Percentiles rank a stretch among this genome's conserved stretches.
Conservation (phyloP, 768 basidiomycete genomes). For the Phanerochaete carnosa region DNA sequence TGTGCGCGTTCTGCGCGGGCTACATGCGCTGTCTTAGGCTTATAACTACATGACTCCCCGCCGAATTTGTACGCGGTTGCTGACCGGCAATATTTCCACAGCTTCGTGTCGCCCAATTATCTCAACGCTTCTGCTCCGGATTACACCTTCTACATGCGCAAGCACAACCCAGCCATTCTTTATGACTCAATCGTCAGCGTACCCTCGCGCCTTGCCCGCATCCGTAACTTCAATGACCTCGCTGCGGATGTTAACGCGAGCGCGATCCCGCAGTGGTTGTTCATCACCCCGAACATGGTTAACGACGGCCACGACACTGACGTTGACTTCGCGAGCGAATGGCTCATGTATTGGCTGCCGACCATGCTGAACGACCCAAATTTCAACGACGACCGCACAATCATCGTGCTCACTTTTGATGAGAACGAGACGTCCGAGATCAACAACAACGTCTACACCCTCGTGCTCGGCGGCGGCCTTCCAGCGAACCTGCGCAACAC, state of each 20-base stretch:
- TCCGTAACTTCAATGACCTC: conserved; percentile 64
- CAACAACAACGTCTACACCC: conserved; percentile 45
- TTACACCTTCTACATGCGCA: conserved; percentile 53
- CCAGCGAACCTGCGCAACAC: conserved; percentile 40
- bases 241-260: conserved; percentile 48
- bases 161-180: conserved; percentile 53
- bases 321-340: conserved; percentile 42
- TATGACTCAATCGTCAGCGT: conserved; percentile 47
- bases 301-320: conserved; percentile 63
- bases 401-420: conserved; percentile 63
- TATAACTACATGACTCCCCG: no score
- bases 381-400: conserved; percentile 53
- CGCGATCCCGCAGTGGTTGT: conserved; percentile 55
- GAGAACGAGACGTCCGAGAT: conserved; percentile 42
- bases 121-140: conserved; percentile 27
- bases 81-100: conserved; percentile 13
- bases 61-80: no score
- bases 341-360: conserved; percentile 47
- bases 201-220: conserved; percentile 36
- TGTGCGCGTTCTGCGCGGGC: no score
- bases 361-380: conserved; percentile 46
- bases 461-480: conserved; percentile 45
- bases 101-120: conserved; percentile 36
- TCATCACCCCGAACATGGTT: conserved; percentile 57
- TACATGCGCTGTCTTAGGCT: no score